Evolutionary conservation across 2,329 filamentous ascomycete genomes (phyloP), one percentile per base, ranked within the genome.

Genomic region (Talaromyces sp.): DNA sequence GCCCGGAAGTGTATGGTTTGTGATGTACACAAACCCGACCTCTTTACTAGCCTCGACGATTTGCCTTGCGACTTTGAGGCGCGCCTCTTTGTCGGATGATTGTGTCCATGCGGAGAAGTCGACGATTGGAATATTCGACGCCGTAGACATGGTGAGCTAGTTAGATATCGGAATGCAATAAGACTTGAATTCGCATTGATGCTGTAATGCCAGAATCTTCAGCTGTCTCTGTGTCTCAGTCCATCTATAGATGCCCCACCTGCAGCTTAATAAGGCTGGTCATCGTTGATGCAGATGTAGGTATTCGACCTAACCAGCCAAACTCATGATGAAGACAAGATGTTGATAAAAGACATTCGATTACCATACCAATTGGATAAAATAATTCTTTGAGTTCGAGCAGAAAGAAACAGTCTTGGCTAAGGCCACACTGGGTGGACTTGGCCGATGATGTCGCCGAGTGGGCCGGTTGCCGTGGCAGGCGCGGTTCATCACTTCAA

Each of bases 21-120:
- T 89, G 45, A 96, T 86, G 78, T 96, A 97, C 73, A 97, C 86
- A 82, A 97, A 97, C 65, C 93, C 93, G 1, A 93, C 91, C 1
- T 86, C 89, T 72, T 93, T 90, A 81, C 97, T 96, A 51, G 91
- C 93, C 63, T 87, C 74, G 17, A 94, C 87, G 70, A 97, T 88
- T 47, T 89, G 86, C 63, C 87, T 78, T 27, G 92, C 93, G 1
- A 91, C 87, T 51, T 84, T 79, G 60, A 49, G 25, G 45, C 45
- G 45, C 22, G 5, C 0, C 2, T 49, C 45, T 27, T 27, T 49
- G 45, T 17, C 5, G 22, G 45, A 27, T 3, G 22, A 3, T 17
- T 49, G 22, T 17, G 22, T 49, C 45, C 45, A 49, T 27, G 13
- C 22, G 22, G 45, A 49, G 45, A 49, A 49, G 22, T 49, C 22